These are phyloP conservation scores for Epichloe uncinata DNA, from an alignment of 2,329 filamentous ascomycete genomes.

Conservation along the genomic window DNA sequence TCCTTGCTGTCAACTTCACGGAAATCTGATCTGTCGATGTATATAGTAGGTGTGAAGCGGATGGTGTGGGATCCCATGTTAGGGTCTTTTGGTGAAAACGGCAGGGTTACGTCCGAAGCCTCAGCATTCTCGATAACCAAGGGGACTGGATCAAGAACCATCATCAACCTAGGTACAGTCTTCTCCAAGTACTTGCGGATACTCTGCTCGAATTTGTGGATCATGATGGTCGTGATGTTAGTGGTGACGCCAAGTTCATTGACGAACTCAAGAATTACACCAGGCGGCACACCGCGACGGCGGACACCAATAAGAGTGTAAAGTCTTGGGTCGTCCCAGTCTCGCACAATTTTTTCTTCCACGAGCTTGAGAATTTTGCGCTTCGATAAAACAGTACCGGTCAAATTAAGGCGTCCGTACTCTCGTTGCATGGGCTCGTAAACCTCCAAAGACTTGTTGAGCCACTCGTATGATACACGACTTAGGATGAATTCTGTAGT, in stretches of 20 bases:
- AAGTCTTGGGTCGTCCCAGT: slow-evolving; percentile 83
- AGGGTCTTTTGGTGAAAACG: slow-evolving; percentile 73
- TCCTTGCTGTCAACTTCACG: slow-evolving; percentile 60
- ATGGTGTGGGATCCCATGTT: slow-evolving; percentile 47
- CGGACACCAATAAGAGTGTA: slow-evolving; percentile 79
- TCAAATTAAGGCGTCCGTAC: slow-evolving; percentile 53
- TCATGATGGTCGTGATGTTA: slow-evolving; percentile 63
- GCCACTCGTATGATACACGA: slow-evolving; percentile 78
- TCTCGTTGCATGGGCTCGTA: slow-evolving; percentile 93
- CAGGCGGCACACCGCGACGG: slow-evolving; percentile 74
- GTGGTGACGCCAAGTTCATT: slow-evolving; percentile 88
- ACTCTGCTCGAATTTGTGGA: slow-evolving; percentile 69
- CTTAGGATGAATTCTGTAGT: slow-evolving; percentile 85
- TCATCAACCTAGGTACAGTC: slow-evolving; percentile 78
- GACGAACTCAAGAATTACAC: slow-evolving; percentile 78
- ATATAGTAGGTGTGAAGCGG: slow-evolving; percentile 62
- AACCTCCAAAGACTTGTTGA: slow-evolving; percentile 68
- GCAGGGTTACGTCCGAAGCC: slow-evolving; percentile 47
- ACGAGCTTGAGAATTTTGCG: slow-evolving; percentile 72
- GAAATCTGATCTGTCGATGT: slow-evolving; percentile 76
- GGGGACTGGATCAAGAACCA: slow-evolving; percentile 74
- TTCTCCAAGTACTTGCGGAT: slow-evolving; percentile 78
- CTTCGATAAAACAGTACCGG: slow-evolving; percentile 79
- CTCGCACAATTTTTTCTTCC: slow-evolving; percentile 61
- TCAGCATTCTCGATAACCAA: slow-evolving; percentile 71